Evolutionary conservation across 2,329 filamentous ascomycete species (phyloP).

Genomic region (Alternaria consortialis): DNA sequence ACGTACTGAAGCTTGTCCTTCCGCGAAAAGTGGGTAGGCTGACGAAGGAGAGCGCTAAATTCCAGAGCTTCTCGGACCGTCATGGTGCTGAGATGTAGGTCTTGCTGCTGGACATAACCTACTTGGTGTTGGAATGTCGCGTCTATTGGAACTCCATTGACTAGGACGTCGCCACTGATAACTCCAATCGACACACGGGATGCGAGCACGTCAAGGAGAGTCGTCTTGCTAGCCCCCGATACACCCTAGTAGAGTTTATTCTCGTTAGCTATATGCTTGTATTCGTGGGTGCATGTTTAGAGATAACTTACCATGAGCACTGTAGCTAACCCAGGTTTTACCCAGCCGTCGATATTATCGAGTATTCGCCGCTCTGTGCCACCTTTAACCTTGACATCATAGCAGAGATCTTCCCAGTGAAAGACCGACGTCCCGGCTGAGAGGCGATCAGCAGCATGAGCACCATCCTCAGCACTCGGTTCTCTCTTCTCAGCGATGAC

Average conservation of each 20-base stretch:
- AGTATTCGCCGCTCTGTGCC: slow-evolving; percentile 75
- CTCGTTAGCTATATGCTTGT: no score
- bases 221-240: slow-evolving; percentile 91
- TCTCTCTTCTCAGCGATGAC: no score
- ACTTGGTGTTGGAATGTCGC: slow-evolving; percentile 77
- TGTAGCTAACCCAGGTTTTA: slow-evolving; percentile 85
- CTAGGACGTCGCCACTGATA: slow-evolving; percentile 84
- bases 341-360: slow-evolving; percentile 89
- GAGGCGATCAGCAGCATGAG: slow-evolving; percentile 50
- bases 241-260: slow-evolving; percentile 59
- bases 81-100: slow-evolving; percentile 83
- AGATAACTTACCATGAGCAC: slow-evolving; percentile 73
- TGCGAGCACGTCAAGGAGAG: slow-evolving; percentile 84
- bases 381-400: slow-evolving; percentile 79
- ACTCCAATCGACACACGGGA: slow-evolving; percentile 89
- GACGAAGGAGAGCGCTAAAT: slow-evolving; percentile 86
- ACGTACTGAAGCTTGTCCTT: slow-evolving; percentile 87
- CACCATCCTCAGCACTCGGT: slow-evolving; percentile 5
- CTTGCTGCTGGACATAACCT: slow-evolving; percentile 85
- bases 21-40: slow-evolving; percentile 74
- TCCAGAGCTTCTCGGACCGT: slow-evolving; percentile 88
- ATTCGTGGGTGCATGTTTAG: no score
- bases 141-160: slow-evolving; percentile 77
- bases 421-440: slow-evolving; percentile 78
- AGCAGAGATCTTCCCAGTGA: slow-evolving; percentile 86